Evolutionary conservation across 192 early-diverging fungal species (phyloP).

Genomic region (Gonapodya sp.): DNA sequence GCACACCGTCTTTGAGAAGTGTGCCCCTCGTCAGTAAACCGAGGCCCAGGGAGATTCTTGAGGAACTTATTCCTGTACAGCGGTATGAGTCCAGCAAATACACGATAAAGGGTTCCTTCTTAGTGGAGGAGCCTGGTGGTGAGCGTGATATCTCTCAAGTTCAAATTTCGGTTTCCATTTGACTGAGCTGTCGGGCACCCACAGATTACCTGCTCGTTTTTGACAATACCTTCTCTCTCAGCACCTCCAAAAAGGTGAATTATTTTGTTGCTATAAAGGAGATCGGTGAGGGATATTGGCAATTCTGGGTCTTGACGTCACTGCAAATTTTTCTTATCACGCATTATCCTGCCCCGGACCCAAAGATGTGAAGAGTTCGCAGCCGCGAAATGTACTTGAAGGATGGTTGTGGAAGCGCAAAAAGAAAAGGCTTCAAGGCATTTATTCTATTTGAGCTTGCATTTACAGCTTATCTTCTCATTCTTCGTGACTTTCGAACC

Average conservation of each 20-base stretch:
- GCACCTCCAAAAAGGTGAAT: background rate
- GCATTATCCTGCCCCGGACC: background rate
- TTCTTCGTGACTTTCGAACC: too few species aligned
- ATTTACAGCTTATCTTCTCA: too few species aligned
- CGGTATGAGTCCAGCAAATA: background rate
- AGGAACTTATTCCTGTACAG: background rate
- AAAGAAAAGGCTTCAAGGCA: background rate
- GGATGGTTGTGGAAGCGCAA: background rate
- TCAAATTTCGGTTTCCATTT: background rate
- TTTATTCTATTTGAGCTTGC: too few species aligned
- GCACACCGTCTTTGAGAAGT: background rate
- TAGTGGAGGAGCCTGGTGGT: slow-evolving; percentile 4
- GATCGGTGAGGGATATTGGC: background rate
- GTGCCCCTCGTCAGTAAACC: background rate
- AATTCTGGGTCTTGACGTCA: background rate
- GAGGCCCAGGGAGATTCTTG: background rate
- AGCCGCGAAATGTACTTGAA: background rate
- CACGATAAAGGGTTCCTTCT: background rate
- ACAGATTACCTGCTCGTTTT: background rate
- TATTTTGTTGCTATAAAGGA: slow-evolving; percentile 2
- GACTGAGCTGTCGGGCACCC: background rate
- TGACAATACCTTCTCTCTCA: slow-evolving; percentile 8
- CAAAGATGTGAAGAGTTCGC: background rate
- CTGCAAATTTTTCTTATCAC: background rate
- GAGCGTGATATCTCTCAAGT: background rate